Evolutionary conservation across 2,329 filamentous ascomycete species (phyloP).

Genomic region (Hymenoscyphus fraxineus): DNA sequence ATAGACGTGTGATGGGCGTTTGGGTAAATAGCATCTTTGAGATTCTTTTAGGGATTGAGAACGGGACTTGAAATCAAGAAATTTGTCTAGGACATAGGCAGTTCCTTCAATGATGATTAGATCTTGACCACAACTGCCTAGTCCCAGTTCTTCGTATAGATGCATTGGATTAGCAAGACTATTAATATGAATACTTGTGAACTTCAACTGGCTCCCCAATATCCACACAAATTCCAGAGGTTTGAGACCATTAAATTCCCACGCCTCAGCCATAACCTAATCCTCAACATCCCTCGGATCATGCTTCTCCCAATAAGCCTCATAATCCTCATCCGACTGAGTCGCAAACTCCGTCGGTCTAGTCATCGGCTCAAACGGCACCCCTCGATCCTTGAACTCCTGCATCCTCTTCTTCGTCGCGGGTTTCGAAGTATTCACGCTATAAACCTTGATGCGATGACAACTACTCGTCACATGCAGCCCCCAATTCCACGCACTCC

Average conservation of each 20-base stretch:
- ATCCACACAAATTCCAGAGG: no score
- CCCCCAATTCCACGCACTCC: slow-evolving; percentile 60
- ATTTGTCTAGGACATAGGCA: no score
- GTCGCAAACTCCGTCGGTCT: slow-evolving; percentile 8
- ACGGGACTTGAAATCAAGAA: no score
- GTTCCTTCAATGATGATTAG: no score
- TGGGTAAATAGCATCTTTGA: neutral
- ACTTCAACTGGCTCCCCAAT: no score
- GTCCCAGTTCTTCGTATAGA: no score
- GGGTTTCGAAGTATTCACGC: slow-evolving; percentile 50
- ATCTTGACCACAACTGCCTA: no score
- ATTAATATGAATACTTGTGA: no score
- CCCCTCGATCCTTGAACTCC: slow-evolving; percentile 46
- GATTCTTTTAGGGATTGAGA: neutral
- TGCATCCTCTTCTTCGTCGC: slow-evolving; percentile 48
- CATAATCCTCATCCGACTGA: slow-evolving; percentile 10
- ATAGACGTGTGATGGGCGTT: neutral
- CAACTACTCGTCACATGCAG: slow-evolving; percentile 61
- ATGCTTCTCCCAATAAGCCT: slow-evolving; percentile 7
- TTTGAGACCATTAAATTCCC: neutral
- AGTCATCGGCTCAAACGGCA: slow-evolving; percentile 51
- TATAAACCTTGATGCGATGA: slow-evolving; percentile 59
- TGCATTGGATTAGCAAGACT: no score
- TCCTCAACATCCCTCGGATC: slow-evolving; percentile 12
- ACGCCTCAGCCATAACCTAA: neutral